Evolutionary conservation across 169 alveolate genomes (phyloP).

Genomic region (Cryptosporidium sp.): DNA sequence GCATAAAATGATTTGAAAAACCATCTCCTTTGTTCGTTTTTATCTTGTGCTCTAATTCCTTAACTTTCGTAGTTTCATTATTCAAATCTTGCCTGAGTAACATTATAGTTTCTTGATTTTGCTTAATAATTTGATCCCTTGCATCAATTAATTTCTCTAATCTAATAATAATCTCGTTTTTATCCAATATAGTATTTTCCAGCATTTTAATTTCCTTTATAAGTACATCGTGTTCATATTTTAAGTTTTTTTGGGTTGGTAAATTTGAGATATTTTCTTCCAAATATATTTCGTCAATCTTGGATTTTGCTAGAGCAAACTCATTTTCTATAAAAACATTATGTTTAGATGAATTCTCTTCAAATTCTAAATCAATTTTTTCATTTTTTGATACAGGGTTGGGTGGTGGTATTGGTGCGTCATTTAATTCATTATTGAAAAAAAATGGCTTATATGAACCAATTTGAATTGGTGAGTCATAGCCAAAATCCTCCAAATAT

Average conservation of each 20-base stretch:
- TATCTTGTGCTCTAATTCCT: not conserved
- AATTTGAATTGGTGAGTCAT: slow-evolving; percentile 13
- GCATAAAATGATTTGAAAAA: not conserved
- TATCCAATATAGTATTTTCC: slow-evolving; percentile 34
- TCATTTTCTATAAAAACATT: not conserved
- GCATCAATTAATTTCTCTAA: slow-evolving; percentile 55
- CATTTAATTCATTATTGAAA: slow-evolving; percentile 29
- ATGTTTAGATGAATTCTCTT: not conserved
- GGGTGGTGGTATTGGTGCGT: slow-evolving; percentile 72
- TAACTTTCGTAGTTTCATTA: slow-evolving; percentile 10
- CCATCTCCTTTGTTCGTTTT: not conserved
- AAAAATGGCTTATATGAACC: slow-evolving; percentile 11
- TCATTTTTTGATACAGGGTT: slow-evolving; percentile 22
- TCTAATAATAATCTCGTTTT: slow-evolving; percentile 48
- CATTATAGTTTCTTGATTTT: slow-evolving; percentile 46
- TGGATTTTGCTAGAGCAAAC: not conserved
- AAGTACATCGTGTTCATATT: slow-evolving; percentile 7
- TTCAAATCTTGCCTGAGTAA: slow-evolving; percentile 13
- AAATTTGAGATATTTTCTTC: not conserved
- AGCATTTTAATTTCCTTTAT: slow-evolving; percentile 29
- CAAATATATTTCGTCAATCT: not conserved
- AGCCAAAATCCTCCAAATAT: slow-evolving; percentile 13
- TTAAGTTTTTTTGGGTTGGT: not conserved
- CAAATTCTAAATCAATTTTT: not conserved
- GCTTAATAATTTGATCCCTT: slow-evolving; percentile 60